These are phyloP conservation scores for Dactylellina drechsleri DNA, from an alignment of 2,329 filamentous ascomycete genomes.

Conservation along the genomic window DNA sequence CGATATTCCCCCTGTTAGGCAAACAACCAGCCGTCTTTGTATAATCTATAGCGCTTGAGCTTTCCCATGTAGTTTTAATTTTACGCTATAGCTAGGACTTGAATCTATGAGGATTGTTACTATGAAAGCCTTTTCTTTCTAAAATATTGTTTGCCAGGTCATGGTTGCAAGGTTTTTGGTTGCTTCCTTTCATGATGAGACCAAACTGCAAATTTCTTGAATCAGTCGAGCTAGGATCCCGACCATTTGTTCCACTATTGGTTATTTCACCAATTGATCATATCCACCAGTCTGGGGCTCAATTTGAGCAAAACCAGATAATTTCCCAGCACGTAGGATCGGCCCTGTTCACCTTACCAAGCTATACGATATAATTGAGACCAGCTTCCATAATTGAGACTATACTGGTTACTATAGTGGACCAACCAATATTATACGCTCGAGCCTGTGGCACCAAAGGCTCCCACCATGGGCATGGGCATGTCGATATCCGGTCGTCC, in stretches of 20 bases:
- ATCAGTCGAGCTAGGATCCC: too few relatives aligned
- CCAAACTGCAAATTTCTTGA: too few relatives aligned
- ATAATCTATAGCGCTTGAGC: constrained; percentile 31
- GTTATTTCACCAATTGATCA: too few relatives aligned
- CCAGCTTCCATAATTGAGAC: neutral
- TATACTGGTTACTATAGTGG: too few relatives aligned
- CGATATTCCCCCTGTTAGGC: constrained; percentile 29
- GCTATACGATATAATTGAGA: constrained; percentile 2
- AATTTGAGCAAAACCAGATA: neutral
- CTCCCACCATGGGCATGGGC: too few relatives aligned
- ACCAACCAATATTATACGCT: too few relatives aligned
- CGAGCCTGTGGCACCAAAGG: too few relatives aligned
- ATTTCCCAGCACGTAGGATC: constrained; percentile 36
- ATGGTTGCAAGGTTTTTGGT: too few relatives aligned
- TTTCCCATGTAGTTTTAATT: constrained; percentile 45
- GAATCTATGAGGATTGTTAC: constrained; percentile 23
- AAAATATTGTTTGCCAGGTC: too few relatives aligned
- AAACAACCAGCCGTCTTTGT: neutral
- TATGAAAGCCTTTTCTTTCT: neutral
- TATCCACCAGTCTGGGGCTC: too few relatives aligned
- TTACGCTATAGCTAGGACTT: constrained; percentile 23
- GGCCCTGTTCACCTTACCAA: constrained; percentile 28
- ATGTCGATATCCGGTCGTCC: constrained; percentile 38
- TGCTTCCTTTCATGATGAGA: too few relatives aligned
- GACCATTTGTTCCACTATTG: too few relatives aligned